Conservation (phyloP, 176 grass and related monocot genomes). For the Avena insularis region DNA sequence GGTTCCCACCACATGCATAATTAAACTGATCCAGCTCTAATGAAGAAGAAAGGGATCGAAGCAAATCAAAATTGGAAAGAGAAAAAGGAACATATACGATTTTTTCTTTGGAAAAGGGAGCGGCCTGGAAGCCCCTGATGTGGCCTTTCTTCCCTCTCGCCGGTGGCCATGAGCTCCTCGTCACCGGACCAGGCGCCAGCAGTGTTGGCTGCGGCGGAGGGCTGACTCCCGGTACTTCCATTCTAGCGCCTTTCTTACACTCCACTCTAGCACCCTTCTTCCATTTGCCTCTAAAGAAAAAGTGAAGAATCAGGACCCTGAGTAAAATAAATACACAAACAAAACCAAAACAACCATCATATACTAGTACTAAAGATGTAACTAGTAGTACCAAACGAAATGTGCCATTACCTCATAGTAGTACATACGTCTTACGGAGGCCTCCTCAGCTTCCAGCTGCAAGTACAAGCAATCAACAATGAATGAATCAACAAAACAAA, state of each 20-base stretch:
- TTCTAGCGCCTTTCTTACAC: not conserved
- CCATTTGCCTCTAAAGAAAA: not conserved
- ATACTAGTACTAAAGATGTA: not conserved
- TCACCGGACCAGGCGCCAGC: no score
- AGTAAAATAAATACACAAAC: not conserved
- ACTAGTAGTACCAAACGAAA: not conserved
- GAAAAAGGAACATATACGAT: no score
- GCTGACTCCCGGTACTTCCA: not conserved
- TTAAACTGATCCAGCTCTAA: no score
- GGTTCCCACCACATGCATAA: no score
- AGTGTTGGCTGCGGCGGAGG: no score
- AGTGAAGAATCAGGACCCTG: not conserved
- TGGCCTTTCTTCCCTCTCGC: no score
- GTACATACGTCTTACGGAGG: not conserved
- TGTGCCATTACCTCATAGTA: not conserved
- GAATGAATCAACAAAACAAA: not conserved
- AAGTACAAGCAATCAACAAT: not conserved
- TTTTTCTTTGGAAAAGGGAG: no score
- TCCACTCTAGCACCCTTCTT: not conserved
- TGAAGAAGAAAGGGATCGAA: no score
- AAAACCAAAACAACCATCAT: not conserved
- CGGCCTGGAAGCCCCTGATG: no score
- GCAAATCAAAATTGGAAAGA: no score
- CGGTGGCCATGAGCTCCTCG: no score
- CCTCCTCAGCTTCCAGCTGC: conserved; percentile 15